These are phyloP conservation scores for Inosperma sp. DNA, from an alignment of 768 basidiomycete genomes.

Conservation along the genomic window DNA sequence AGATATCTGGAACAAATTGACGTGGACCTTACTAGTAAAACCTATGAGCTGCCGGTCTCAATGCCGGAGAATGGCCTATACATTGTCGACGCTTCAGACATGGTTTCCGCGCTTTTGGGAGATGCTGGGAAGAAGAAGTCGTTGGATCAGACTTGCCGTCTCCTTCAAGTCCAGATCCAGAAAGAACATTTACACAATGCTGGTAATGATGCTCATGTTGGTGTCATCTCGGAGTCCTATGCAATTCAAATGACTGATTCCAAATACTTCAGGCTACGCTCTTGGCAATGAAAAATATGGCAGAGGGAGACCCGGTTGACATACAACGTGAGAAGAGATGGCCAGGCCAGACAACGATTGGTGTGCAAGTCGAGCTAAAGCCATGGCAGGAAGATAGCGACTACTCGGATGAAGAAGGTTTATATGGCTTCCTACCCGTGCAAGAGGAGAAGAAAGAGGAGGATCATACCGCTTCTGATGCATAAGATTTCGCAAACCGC, in stretches of 20 bases:
- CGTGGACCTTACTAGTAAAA: conserved; percentile 49
- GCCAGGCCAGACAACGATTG: conserved; percentile 53
- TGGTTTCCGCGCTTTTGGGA: conserved; percentile 74
- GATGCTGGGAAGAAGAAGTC: conserved; percentile 45
- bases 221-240: conserved; percentile 20
- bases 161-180: conserved; percentile 56
- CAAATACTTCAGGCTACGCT: conserved; percentile 78
- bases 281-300: conserved; percentile 63
- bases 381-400: conserved; percentile 56
- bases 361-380: conserved; percentile 54
- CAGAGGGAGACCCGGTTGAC: conserved; percentile 66
- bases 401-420: conserved; percentile 42
- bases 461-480: background rate
- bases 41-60: conserved; percentile 53
- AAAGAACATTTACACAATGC: conserved; percentile 70
- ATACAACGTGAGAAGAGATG: conserved; percentile 74
- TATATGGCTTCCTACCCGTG: conserved; percentile 17
- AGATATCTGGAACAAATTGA: conserved; percentile 58
- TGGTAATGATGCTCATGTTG: conserved; percentile 80
- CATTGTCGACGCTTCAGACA: conserved; percentile 66
- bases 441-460: background rate
- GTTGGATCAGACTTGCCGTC: conserved; percentile 58
- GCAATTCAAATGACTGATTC: conserved; percentile 1
- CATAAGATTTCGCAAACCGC: too few relatives aligned
- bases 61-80: conserved; percentile 52